phyloP scores from a whole-genome alignment of 495 filamentous ascomycete genomes.

The Aspergillus incahuasiensis region DNA sequence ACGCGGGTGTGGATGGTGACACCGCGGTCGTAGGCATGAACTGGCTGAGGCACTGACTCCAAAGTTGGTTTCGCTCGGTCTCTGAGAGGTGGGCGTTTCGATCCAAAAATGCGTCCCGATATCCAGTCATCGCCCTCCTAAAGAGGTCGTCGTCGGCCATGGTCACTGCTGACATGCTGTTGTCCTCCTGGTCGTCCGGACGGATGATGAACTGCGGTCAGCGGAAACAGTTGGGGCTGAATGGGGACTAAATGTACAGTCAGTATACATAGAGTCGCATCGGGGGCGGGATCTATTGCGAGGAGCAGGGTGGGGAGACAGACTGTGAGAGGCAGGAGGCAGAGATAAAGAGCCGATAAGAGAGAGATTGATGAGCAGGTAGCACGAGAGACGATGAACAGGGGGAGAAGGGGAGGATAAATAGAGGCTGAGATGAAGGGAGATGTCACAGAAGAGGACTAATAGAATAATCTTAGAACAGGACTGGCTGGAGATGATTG shows the following conservation, averaged over 20 bases:
- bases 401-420: constrained; percentile 1
- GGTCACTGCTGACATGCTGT: constrained; percentile 34
- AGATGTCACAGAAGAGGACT: background rate
- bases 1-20: constrained; percentile 16
- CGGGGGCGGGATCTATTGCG: background rate
- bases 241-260: constrained; percentile 4
- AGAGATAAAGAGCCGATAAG: constrained; percentile 11
- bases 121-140: constrained; percentile 42
- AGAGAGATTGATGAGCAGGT: background rate
- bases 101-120: constrained; percentile 44
- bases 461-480: background rate
- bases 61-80: constrained; percentile 40
- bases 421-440: background rate
- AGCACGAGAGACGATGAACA: background rate
- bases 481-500: constrained; percentile 3
- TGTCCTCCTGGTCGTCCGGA: constrained; percentile 15
- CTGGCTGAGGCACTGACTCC: constrained; percentile 39
- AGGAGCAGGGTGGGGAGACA: constrained; percentile 3
- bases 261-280: constrained; percentile 4
- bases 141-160: constrained; percentile 43
- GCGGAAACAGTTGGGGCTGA: constrained; percentile 16
- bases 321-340: constrained; percentile 4
- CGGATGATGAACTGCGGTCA: constrained; percentile 26
- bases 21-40: constrained; percentile 31
- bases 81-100: constrained; percentile 43